phyloP scores from a whole-genome alignment of 2,329 filamentous ascomycete species.

The Fusarium avenaceum region DNA sequence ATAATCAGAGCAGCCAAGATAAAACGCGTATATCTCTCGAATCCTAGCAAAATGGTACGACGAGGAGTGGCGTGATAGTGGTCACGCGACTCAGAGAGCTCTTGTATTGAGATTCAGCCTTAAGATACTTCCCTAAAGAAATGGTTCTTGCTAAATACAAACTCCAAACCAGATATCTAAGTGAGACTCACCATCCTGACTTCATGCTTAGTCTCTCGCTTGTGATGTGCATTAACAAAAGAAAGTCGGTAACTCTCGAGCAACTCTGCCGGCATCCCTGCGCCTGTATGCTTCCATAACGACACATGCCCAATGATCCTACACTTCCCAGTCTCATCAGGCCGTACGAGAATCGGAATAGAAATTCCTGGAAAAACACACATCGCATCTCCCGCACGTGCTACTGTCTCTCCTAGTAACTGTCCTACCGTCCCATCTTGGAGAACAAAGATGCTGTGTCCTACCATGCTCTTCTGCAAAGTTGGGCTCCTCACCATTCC shows the following conservation, averaged over 20 bases:
- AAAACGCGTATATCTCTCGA: too few relatives aligned
- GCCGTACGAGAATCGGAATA: background rate
- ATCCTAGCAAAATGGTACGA: too few relatives aligned
- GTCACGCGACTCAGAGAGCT: too few relatives aligned
- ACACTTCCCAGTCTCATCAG: rapidly evolving
- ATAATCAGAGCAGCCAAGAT: too few relatives aligned
- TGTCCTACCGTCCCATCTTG: constrained; percentile 11
- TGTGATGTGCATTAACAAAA: background rate
- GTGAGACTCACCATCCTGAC: background rate
- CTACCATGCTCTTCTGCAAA: constrained; percentile 4
- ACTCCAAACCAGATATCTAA: background rate
- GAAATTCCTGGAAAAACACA: constrained; percentile 16
- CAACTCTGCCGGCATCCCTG: background rate
- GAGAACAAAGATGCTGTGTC: constrained; percentile 1
- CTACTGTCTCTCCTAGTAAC: rapidly evolving
- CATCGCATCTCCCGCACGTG: constrained; percentile 3
- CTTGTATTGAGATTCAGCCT: too few relatives aligned
- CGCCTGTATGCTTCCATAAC: background rate
- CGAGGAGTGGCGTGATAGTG: too few relatives aligned
- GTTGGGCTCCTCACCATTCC: background rate
- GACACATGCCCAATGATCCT: background rate
- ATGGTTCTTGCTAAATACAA: too few relatives aligned
- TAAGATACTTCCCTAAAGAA: too few relatives aligned
- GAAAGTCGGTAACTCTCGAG: background rate
- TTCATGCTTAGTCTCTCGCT: rapidly evolving